phyloP scores from a whole-genome alignment of 1,284 basidiomycete species.

The Naganishia sp. region DNA sequence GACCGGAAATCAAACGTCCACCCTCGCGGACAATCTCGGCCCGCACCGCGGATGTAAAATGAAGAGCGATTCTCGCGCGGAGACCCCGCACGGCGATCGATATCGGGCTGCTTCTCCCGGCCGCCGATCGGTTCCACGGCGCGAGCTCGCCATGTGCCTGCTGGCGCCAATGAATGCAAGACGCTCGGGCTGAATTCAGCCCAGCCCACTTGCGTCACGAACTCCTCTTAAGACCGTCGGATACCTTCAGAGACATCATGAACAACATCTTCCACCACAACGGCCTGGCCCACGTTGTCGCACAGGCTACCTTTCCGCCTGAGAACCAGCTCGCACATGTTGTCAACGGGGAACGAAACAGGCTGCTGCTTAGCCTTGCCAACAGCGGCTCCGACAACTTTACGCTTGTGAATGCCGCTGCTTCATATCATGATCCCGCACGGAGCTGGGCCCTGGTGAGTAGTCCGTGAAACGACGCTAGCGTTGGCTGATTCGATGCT shows the following conservation, averaged over 20 bases:
- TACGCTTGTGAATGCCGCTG: slow-evolving; percentile 69
- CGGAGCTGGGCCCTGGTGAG: slow-evolving; percentile 68
- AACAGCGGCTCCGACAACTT: slow-evolving; percentile 76
- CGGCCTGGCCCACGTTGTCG: slow-evolving; percentile 12
- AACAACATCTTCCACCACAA: slow-evolving; percentile 26
- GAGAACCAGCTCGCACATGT: slow-evolving; percentile 61
- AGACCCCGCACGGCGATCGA: neutral
- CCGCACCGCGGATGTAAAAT: too few species aligned
- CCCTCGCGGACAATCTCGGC: too few species aligned
- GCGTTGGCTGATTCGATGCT: neutral
- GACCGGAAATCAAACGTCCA: neutral
- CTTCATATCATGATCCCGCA: slow-evolving; percentile 70
- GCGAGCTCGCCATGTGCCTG: slow-evolving; percentile 5
- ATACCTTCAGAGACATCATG: neutral
- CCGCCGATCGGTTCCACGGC: slow-evolving; percentile 8
- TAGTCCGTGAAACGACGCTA: slow-evolving; percentile 31
- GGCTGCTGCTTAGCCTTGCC: slow-evolving; percentile 66
- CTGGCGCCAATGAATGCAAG: slow-evolving; percentile 11
- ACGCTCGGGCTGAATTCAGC: slow-evolving; percentile 3
- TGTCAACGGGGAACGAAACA: slow-evolving; percentile 81
- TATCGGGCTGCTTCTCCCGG: neutral
- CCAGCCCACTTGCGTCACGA: neutral
- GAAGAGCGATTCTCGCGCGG: neutral
- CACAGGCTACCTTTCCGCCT: slow-evolving; percentile 12
- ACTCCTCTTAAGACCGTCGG: neutral